Base-by-base conservation (phyloP, 2,329 filamentous ascomycete species). In the Xylariaceae sp. region DNA sequence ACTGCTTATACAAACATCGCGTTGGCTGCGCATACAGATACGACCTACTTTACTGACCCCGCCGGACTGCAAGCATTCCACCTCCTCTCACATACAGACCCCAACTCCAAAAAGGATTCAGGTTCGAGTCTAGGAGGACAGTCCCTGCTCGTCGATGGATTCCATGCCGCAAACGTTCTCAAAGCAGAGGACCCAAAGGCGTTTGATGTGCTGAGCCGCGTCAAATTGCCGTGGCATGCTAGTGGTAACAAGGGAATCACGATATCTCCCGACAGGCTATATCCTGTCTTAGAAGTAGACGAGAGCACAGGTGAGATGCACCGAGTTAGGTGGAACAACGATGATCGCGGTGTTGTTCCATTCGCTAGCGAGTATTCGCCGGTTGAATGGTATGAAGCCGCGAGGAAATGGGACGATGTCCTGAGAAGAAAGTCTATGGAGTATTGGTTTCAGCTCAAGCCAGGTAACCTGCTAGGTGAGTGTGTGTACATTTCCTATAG, bases 31-130 rank as follows among this genome's bases (percentile, higher is more conserved):
- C 95, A 99, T 73, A 98, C 93, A 1, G 95, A 99, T 75, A 98
- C 86, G 6, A 96, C 93, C 1, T 98, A 99, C 74, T 98, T 98
- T 75, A 92, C 86, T 20, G 93, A 98, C 61, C 93, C 95, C 0
- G 88, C 90, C 2, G 91, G 93, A 9, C 81, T 99, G 32, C 95
- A 99, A 72, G 87, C 95, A 21, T 96, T 99, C 73, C 95, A 99
- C 70, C 79, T 97, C 45, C 82, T 98, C 23, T 95, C 90, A 0
- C 91, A 96, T 71, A 74, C 64, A 56, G 77, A 66, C 14, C 19
- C 64, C 5, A 69, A 50, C 20, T 42, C 55, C 9, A 29, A 55
- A 2, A 44, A 50, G 7, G 29, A 45, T 3, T 26, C 71, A 1
- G 67, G 58, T 1, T 42, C 26, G 29, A 52, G 48, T 1, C 64